Conservation (phyloP, 2,329 filamentous ascomycete species). For the Colletotrichum tropicale region DNA sequence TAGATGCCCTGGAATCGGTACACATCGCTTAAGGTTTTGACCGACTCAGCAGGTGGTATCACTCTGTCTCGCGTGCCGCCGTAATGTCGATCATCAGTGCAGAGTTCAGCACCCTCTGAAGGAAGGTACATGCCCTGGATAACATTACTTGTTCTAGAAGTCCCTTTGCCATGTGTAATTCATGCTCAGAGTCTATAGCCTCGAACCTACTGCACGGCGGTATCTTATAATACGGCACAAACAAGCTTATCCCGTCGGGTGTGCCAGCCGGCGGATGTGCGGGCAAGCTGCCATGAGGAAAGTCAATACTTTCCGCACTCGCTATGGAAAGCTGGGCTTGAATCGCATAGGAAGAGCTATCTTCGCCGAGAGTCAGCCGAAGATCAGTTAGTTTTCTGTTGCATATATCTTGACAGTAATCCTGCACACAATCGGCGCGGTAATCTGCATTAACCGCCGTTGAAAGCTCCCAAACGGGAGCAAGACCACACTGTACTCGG, state of each 20-base stretch:
- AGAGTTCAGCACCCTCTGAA: not conserved
- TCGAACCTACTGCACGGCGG: not conserved
- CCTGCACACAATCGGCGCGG: not conserved
- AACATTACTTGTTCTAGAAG: not conserved
- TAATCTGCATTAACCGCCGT: not conserved
- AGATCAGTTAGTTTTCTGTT: not conserved
- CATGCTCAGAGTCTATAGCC: not conserved
- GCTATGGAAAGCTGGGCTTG: not conserved
- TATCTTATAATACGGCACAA: not conserved
- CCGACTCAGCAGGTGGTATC: not conserved
- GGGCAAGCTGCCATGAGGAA: not conserved
- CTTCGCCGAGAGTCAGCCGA: not conserved
- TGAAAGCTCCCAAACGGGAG: not conserved
- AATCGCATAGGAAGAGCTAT: not conserved
- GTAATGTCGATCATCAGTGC: not conserved
- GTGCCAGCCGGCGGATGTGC: not conserved
- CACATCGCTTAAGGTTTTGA: not conserved
- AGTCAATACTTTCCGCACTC: not conserved
- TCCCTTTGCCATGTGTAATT: not conserved
- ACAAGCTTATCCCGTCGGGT: not conserved
- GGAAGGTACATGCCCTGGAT: not conserved
- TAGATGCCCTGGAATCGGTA: not conserved
- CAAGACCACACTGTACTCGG: not conserved
- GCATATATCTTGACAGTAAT: not conserved
- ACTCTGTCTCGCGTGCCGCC: not conserved